phyloP scores from a whole-genome alignment of 306 rosid genomes.

The Quercus dentata region DNA sequence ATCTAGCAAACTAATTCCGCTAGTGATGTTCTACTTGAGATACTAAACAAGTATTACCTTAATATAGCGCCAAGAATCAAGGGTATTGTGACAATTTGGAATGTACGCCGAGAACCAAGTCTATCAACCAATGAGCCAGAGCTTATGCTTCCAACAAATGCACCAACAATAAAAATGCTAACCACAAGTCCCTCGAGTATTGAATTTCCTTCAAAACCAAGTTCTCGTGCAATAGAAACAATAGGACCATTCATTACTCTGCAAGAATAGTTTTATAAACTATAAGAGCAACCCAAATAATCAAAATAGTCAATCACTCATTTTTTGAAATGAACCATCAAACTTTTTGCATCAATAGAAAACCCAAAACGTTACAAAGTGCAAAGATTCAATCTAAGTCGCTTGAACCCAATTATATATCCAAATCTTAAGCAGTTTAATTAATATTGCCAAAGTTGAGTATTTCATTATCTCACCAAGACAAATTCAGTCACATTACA shows the following conservation, averaged over 20 bases:
- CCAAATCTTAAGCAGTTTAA: not conserved
- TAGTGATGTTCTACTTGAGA: not conserved
- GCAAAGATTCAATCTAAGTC: not conserved
- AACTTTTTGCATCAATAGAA: not conserved
- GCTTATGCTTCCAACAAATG: constrained; percentile 80
- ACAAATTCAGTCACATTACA: too few relatives aligned
- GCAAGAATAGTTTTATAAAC: constrained; percentile 20
- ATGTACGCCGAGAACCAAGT: constrained; percentile 79
- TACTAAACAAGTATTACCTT: constrained; percentile 39
- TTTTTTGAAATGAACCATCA: not conserved
- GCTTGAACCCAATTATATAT: not conserved
- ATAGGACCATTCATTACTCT: constrained; percentile 93
- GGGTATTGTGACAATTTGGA: constrained; percentile 73
- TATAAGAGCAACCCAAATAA: not conserved
- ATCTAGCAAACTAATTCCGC: not conserved
- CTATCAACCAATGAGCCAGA: constrained; percentile 71
- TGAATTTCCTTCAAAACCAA: constrained; percentile 80
- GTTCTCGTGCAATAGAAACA: constrained; percentile 76
- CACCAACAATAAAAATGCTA: constrained; percentile 86
- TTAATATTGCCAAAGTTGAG: not conserved
- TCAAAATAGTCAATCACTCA: not conserved
- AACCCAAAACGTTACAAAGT: not conserved
- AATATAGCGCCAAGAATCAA: constrained; percentile 74
- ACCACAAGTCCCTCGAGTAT: constrained; percentile 83
- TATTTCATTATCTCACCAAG: not conserved